These are phyloP conservation scores for Annulohypoxylon maeteangense DNA, from an alignment of 495 filamentous ascomycete species.

Conservation along the genomic window DNA sequence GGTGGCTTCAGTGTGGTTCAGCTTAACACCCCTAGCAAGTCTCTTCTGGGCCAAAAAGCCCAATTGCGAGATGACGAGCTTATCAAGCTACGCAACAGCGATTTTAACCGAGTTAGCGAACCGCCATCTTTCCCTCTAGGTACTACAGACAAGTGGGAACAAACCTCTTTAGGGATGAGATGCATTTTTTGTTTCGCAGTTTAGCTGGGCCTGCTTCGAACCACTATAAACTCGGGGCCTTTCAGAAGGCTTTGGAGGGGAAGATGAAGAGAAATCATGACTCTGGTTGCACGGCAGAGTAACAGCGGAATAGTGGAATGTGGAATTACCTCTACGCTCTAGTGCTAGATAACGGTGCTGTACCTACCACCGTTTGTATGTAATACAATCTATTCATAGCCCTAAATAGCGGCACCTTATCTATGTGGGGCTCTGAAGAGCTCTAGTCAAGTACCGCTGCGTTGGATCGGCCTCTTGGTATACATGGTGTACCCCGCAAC, in stretches of 20 bases:
- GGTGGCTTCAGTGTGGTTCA: constrained; percentile 92
- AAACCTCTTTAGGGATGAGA: constrained; percentile 86
- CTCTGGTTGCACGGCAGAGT: constrained; percentile 16
- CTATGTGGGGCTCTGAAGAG: constrained; percentile 17
- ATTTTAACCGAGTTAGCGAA: constrained; percentile 16
- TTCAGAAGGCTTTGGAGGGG: background rate
- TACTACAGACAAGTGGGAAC: constrained; percentile 38
- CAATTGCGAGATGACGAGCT: constrained; percentile 91
- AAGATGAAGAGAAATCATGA: background rate
- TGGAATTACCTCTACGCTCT: background rate
- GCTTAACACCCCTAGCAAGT: constrained; percentile 84
- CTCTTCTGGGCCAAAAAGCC: constrained; percentile 89
- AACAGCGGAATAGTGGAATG: background rate
- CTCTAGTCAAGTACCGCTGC: constrained; percentile 1
- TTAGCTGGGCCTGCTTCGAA: constrained; percentile 1
- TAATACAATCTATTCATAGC: constrained; percentile 24
- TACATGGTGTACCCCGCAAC: constrained; percentile 29
- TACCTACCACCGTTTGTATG: background rate
- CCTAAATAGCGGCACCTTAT: constrained; percentile 27
- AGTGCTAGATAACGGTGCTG: background rate
- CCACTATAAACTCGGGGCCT: background rate
- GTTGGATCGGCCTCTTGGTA: background rate
- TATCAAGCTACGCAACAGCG: constrained; percentile 76
- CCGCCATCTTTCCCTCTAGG: background rate
- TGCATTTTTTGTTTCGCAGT: constrained; percentile 67